Base-by-base conservation (phyloP, 2,329 filamentous ascomycete species). In the Cordyceps cateniannulata region DNA sequence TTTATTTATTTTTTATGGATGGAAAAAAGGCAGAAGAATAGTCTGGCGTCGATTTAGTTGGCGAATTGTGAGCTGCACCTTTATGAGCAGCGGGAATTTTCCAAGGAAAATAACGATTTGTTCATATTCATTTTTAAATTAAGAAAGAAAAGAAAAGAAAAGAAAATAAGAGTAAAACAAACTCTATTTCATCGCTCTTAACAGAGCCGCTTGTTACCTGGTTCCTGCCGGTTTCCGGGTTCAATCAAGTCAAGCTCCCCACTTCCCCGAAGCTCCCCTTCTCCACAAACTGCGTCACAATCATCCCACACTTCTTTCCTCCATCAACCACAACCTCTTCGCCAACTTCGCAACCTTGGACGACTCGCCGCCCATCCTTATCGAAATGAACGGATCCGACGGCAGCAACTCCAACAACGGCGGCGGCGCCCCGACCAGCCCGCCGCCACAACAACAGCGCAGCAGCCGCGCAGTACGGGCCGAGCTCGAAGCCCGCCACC, bases 401-500 rank as follows among this genome's bases (percentile, higher is more conserved):
- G 40, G 49, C 40, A 44, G 25, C 45, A 56, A 51, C 8, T 18
- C 29, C 50, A 53, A 25, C 49, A 53, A 35, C 18, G 35, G 51
- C 51, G 49, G 40, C 58, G 44, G 32, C 24, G 7, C 4, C 48
- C 16, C 48, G 27, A 7, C 25, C 44, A 25, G 9, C 18, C 27
- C 24, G 24, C 44, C 20, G 14, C 20, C 25, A 27, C 48, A 42
- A 22, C 42, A 1, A n/a, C 42, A 16, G 54, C 56, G 58, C 20
- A 65, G 65, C 58, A 59, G 65, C 45, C 66, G 65, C 53, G 68
- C 64, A 20, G 65, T 68, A 59, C 66, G 67, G 32, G 66, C 65
- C 47, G 70, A 69, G 62, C 70, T 73, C 61, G 67, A 73, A n/a
- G 67, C 73, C 65, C 70, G 69, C 65, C 71, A 68, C 51, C 67